phyloP scores from a whole-genome alignment of 2,329 filamentous ascomycete species.

The Penicillium sp. region DNA sequence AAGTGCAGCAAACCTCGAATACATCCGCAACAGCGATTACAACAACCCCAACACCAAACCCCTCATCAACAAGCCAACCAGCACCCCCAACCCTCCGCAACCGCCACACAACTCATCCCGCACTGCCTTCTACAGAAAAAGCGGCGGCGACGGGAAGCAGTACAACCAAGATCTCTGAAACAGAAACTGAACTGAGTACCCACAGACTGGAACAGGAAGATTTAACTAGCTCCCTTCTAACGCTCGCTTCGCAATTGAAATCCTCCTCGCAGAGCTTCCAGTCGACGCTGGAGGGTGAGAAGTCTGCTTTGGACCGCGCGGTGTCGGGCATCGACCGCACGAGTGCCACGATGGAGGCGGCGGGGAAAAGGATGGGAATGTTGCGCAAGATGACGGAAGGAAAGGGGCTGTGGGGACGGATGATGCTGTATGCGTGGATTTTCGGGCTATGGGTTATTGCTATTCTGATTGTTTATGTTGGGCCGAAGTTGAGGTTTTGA shows the following conservation, averaged over 20 bases:
- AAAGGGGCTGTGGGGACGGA: slow-evolving; percentile 78
- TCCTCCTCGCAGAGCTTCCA: slow-evolving; percentile 70
- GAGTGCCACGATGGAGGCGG: slow-evolving; percentile 70
- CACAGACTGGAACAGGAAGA: slow-evolving; percentile 79
- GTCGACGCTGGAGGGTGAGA: slow-evolving; percentile 68
- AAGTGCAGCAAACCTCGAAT: neutral
- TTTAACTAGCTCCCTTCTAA: slow-evolving; percentile 76
- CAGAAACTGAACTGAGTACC: slow-evolving; percentile 71
- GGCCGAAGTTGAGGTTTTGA: slow-evolving; percentile 84
- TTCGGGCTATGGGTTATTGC: slow-evolving; percentile 76
- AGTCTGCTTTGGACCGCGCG: slow-evolving; percentile 68
- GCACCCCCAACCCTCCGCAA: slow-evolving; percentile 27
- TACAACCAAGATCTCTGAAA: slow-evolving; percentile 38
- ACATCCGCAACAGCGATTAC: slow-evolving; percentile 11
- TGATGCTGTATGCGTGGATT: slow-evolving; percentile 82
- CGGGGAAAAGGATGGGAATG: slow-evolving; percentile 72
- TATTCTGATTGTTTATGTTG: slow-evolving; percentile 75
- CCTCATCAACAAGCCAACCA: neutral
- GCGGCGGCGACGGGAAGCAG: slow-evolving; percentile 12
- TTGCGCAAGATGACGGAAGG: slow-evolving; percentile 81
- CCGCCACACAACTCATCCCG: slow-evolving; percentile 14
- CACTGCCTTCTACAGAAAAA: slow-evolving; percentile 13
- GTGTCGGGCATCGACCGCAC: slow-evolving; percentile 74
- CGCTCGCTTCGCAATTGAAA: slow-evolving; percentile 76
- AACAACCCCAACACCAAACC: neutral